These are phyloP conservation scores for Collybia sp. DNA, from an alignment of 768 basidiomycete species.

Conservation along the genomic window DNA sequence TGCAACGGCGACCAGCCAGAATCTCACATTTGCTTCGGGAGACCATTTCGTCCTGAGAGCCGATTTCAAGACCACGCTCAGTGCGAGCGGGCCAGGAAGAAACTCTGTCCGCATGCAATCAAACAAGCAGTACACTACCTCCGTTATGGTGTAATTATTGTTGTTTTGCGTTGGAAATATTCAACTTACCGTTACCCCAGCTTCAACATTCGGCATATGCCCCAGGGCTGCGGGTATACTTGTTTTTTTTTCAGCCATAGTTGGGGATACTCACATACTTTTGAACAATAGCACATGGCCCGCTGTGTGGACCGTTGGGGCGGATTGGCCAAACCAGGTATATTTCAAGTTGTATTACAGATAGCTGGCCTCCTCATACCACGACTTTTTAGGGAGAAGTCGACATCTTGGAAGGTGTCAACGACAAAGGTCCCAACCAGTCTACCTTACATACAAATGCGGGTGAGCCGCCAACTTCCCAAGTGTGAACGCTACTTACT, in stretches of 20 bases:
- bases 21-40: conserved; percentile 52
- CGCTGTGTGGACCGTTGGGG: conserved; percentile 52
- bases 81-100: conserved; percentile 45
- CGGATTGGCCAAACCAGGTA: conserved; percentile 42
- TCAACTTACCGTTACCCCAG: conserved; percentile 14
- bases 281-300: conserved; percentile 39
- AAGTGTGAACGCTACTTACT: neutral
- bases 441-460: conserved; percentile 53
- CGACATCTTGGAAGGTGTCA: conserved; percentile 56
- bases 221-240: conserved; percentile 49
- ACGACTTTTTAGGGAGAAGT: conserved; percentile 41
- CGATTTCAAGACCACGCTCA: conserved; percentile 44
- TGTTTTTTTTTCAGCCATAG: conserved; percentile 6
- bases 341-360: neutral
- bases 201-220: conserved; percentile 55
- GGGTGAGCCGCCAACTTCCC: conserved; percentile 21
- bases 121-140: conserved; percentile 46
- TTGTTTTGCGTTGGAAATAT: conserved; percentile 1
- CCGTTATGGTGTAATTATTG: conserved; percentile 45
- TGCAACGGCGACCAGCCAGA: conserved; percentile 43
- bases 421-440: conserved; percentile 46
- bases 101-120: conserved; percentile 54
- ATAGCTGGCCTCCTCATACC: neutral
- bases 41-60: conserved; percentile 53
- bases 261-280: neutral